phyloP scores from a whole-genome alignment of 2,329 filamentous ascomycete species.

The Neobulgaria alba region DNA sequence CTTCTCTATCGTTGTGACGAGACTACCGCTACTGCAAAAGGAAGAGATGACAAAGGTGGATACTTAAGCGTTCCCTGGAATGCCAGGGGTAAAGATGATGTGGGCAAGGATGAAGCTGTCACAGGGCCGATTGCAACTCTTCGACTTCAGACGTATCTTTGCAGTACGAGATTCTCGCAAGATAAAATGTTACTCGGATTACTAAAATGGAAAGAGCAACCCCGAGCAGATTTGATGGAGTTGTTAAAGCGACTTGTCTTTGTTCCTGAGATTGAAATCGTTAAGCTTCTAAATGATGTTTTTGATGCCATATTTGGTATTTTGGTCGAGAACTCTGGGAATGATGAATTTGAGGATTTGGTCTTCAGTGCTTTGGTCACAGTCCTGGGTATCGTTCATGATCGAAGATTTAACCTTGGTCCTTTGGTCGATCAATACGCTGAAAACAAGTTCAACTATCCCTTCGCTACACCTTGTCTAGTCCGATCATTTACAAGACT shows the following conservation, averaged over 20 bases:
- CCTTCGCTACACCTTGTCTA: conserved; percentile 81
- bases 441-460: conserved; percentile 82
- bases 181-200: conserved; percentile 79
- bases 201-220: conserved; percentile 74
- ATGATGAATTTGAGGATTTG: conserved; percentile 85
- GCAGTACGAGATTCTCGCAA: conserved; percentile 91
- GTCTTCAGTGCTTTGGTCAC: conserved; percentile 86
- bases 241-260: conserved; percentile 80
- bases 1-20: conserved; percentile 90
- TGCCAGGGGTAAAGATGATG: conserved; percentile 55
- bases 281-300: conserved; percentile 84
- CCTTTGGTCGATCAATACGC: conserved; percentile 90
- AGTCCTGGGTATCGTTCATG: conserved; percentile 87
- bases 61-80: conserved; percentile 82
- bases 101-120: conserved; percentile 61
- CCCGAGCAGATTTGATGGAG: conserved; percentile 61
- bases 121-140: conserved; percentile 76
- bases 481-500: conserved; percentile 80
- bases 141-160: conserved; percentile 74
- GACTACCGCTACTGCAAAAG: conserved; percentile 61
- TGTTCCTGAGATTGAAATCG: conserved; percentile 93
- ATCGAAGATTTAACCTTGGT: conserved; percentile 84
- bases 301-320: conserved; percentile 89
- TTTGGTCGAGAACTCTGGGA: conserved; percentile 81
- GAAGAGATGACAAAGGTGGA: conserved; percentile 65